Base-by-base conservation (phyloP, 768 basidiomycete genomes). In the Candolleomyces eurysporus region DNA sequence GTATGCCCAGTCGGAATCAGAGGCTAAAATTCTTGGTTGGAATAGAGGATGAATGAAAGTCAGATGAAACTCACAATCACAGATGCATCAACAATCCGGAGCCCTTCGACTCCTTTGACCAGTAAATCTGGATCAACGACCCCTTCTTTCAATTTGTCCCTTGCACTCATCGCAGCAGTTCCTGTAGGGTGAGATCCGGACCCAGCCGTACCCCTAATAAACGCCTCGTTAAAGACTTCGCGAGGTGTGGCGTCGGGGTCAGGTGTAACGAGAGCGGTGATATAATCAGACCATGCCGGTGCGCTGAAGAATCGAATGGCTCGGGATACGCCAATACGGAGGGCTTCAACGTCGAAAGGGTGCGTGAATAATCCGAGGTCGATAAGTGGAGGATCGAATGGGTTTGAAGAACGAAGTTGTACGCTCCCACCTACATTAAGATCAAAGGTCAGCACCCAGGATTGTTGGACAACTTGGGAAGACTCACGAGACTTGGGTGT, bases 31-130 rank as follows among this genome's bases (percentile, higher is more conserved):
- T 4, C 19, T 21, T 8, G 53, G 21, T 36, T 14, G 8, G 30
- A 14, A 7, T 30, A n/a, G 22, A 43, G 17, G 50, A 50, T n/a
- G n/a, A 14, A 16, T 2, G 36, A 2, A n/a, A 43, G 1, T 3
- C 0, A 10, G 16, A 46, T 45, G 43, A 14, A 43, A 61, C 69
- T 65, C 48, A 71, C 69, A 19, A 72, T 60, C 26, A 71, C 65
- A 21, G 69, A 71, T 32, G 65, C 69, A 63, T 74, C 73, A 14
- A 73, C 66, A 36, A 73, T 62, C 22, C 73, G 63, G 21, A 74
- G 62, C 5, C 69, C 68, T 3, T 59, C 54, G 7, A 70, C 57
- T 2, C 71, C 71, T 61, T 74, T 73, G 8, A 73, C 72, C 46
- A 42, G 63, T 19, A 74, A 61, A 56, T 73, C 67, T 2, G 71